Conservation (phyloP, 179 eudicot genomes). For the Silene vulgaris region DNA sequence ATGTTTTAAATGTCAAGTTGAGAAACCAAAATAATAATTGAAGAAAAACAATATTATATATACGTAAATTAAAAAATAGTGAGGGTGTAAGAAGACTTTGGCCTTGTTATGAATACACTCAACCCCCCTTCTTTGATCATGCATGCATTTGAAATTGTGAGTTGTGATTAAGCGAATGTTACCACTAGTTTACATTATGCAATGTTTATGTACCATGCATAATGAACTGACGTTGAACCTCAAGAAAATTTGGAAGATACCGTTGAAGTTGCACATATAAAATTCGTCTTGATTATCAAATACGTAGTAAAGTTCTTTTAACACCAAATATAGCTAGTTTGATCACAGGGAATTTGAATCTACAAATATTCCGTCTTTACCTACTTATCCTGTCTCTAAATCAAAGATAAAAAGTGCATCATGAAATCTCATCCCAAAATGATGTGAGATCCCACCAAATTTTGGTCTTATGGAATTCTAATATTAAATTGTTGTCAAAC, state of each 20-base stretch:
- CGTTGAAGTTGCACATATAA: slow-evolving; percentile 3
- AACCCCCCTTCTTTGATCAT: background rate
- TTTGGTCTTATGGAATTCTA: slow-evolving; percentile 11
- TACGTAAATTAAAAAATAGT: too few species aligned
- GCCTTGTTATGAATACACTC: background rate
- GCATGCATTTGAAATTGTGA: background rate
- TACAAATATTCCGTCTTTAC: slow-evolving; percentile 25
- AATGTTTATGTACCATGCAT: background rate
- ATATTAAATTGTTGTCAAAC: slow-evolving; percentile 12
- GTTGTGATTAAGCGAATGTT: slow-evolving; percentile 8
- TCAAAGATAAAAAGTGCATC: slow-evolving; percentile 29
- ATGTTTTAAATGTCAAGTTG: background rate
- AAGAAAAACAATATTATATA: too few species aligned
- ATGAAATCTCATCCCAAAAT: slow-evolving; percentile 28
- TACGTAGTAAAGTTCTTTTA: background rate
- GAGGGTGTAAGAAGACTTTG: background rate
- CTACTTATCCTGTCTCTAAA: slow-evolving; percentile 32
- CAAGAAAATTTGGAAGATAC: slow-evolving; percentile 16
- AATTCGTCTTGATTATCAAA: background rate
- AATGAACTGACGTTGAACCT: slow-evolving; percentile 18
- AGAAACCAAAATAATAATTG: background rate
- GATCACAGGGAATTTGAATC: slow-evolving; percentile 24
- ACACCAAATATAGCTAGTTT: slow-evolving; percentile 24
- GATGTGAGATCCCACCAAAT: slow-evolving; percentile 25
- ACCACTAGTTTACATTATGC: slow-evolving; percentile 4